phyloP scores from a whole-genome alignment of 768 basidiomycete genomes.

The Paxillus rubicundulus region DNA sequence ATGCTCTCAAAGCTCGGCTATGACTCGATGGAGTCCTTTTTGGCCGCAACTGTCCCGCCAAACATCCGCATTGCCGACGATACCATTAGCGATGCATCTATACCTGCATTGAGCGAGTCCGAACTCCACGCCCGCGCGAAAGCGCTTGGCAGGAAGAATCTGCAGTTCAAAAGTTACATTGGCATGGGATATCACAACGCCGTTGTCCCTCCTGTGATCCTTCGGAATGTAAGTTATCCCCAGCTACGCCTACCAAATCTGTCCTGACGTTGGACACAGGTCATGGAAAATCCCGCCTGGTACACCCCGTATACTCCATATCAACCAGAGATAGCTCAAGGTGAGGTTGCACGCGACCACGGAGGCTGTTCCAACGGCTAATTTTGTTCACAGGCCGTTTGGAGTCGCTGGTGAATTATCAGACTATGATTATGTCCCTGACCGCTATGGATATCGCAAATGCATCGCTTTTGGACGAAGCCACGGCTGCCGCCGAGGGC shows the following conservation, averaged over 20 bases:
- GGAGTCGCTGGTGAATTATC: conserved; percentile 94
- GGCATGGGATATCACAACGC: conserved; percentile 98
- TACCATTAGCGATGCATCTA: conserved; percentile 61
- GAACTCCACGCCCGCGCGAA: conserved; percentile 77
- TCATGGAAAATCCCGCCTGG: conserved; percentile 96
- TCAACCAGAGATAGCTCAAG: conserved; percentile 98
- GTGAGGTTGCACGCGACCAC: conserved; percentile 37
- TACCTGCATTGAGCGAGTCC: conserved; percentile 80
- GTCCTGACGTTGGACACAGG: conserved; percentile 37
- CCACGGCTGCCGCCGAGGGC: conserved; percentile 91
- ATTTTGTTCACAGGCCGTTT: conserved; percentile 66
- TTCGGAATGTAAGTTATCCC: conserved; percentile 71
- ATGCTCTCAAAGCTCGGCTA: conserved; percentile 90
- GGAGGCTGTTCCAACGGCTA: conserved; percentile 1
- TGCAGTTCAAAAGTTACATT: conserved; percentile 88
- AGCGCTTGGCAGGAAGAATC: conserved; percentile 74
- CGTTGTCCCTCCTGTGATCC: conserved; percentile 91
- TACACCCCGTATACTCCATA: conserved; percentile 97
- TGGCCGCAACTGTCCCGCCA: conserved; percentile 76
- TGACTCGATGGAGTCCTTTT: conserved; percentile 84
- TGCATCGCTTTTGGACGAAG: conserved; percentile 92
- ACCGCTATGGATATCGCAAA: conserved; percentile 96
- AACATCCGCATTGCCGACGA: conserved; percentile 69
- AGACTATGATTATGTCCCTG: conserved; percentile 93
- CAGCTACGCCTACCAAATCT: not conserved